Base-by-base conservation (phyloP, 2,329 filamentous ascomycete species). In the Rhynchosporium graminicola region DNA sequence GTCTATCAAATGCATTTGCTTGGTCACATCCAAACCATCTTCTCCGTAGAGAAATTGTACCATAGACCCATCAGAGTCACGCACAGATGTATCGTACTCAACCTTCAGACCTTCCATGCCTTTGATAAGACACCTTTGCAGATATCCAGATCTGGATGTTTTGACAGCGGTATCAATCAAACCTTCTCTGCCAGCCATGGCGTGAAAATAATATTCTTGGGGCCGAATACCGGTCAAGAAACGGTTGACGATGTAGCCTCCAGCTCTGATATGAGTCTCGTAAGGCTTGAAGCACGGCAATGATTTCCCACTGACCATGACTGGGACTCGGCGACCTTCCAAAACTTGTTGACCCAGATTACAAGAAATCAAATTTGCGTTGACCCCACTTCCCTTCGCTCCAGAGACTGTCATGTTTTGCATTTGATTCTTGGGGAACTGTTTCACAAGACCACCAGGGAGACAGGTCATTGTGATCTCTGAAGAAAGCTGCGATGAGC, bases 121-220 rank as follows among this genome's bases (percentile, higher is more conserved):
- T 80, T 99, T 99, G 79, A 99, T 96, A 66, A 99, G 83, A 82
- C 95, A 99, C 74, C 96, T 85, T 75, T 99, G 95, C 57, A 99
- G 81, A 74, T 99, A 99, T 64, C 95, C 96, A 33, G 95, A 98
- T 73, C 95, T 89, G 9, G 94, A 96, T 1, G 95, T 99, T 79
- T 99, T 99, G 76, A 99, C 95, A 67, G 95, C 95, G 26, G 95
- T 99, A 83, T 99, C 95, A 74, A 99, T 99, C 68, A 99, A 81
- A 81, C 95, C 95, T 82, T 99, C 96, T 79, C 95, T 87, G 71
- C 96, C 96, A 73, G 94, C 95, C 96, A 99, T 99, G 77, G 96
- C 92, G 84, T 99, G 95, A 81, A 99, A 99, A 76, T 94, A 99
- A 76, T 97, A 99, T 75, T 99, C 96, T 73, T 99, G 95, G 4